Conservation (phyloP, 2,329 filamentous ascomycete species). For the Nemania sp. region DNA sequence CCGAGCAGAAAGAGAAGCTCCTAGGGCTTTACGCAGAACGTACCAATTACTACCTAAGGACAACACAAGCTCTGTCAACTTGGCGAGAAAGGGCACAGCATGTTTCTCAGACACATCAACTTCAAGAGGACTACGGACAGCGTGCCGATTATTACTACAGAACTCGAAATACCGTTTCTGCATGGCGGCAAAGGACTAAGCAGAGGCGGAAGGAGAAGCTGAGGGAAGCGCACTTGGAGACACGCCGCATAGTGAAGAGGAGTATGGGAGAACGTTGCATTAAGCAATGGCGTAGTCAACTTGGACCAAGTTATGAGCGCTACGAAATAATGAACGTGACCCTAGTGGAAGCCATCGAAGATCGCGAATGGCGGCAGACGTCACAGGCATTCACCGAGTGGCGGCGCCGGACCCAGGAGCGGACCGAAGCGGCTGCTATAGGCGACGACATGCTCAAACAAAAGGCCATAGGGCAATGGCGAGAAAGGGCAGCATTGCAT, state of each 20-base stretch:
- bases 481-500: conserved; percentile 37
- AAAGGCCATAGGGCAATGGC: conserved; percentile 47
- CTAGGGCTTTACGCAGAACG: conserved; percentile 46
- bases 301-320: conserved; percentile 45
- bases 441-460: conserved; percentile 44
- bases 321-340: conserved; percentile 45
- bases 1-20: conserved; percentile 40
- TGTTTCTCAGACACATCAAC: conserved; percentile 38
- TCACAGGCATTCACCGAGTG: conserved; percentile 45
- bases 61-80: conserved; percentile 44
- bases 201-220: conserved; percentile 49
- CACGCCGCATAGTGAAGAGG: conserved; percentile 51
- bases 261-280: conserved; percentile 50
- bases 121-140: conserved; percentile 45
- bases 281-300: conserved; percentile 46
- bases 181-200: conserved; percentile 47
- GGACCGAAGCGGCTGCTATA: conserved; percentile 36
- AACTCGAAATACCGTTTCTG: conserved; percentile 42
- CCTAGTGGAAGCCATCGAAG: conserved; percentile 42
- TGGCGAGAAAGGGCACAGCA: conserved; percentile 46
- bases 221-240: conserved; percentile 51
- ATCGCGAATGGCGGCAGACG: conserved; percentile 44
- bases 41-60: conserved; percentile 48
- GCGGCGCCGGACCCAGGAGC: conserved; percentile 45
- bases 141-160: conserved; percentile 50